phyloP scores from a whole-genome alignment of 1,284 basidiomycete genomes.

The Fomitopsis betulina region DNA sequence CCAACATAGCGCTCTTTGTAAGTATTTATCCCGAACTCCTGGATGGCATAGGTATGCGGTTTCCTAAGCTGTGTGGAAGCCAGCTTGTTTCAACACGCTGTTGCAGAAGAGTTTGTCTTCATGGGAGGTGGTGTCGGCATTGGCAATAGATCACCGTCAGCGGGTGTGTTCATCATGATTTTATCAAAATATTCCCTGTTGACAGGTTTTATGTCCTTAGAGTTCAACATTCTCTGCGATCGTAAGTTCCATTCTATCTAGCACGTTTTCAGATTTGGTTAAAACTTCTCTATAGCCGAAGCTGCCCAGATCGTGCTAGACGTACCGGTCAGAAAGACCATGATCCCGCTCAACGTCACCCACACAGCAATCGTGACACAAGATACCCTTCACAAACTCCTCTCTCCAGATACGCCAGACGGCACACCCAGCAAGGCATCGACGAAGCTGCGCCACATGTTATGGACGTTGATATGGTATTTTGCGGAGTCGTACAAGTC shows the following conservation, averaged over 20 bases:
- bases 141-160: constrained; percentile 73
- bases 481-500: constrained; percentile 67
- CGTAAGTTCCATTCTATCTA: constrained; percentile 39
- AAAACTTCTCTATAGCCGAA: constrained; percentile 47
- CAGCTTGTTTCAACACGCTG: background rate
- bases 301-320: constrained; percentile 78
- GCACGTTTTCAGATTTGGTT: background rate
- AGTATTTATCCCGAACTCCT: constrained; percentile 67
- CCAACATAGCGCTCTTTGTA: constrained; percentile 79
- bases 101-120: constrained; percentile 66
- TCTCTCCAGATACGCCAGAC: constrained; percentile 31
- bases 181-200: background rate
- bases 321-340: constrained; percentile 47
- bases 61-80: background rate
- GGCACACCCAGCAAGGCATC: constrained; percentile 35
- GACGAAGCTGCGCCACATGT: constrained; percentile 61
- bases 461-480: constrained; percentile 69
- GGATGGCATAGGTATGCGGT: constrained; percentile 39
- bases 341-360: constrained; percentile 84
- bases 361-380: constrained; percentile 73
- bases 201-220: constrained; percentile 26
- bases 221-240: constrained; percentile 82
- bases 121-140: constrained; percentile 89
- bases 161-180: constrained; percentile 38
- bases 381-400: constrained; percentile 45